Evolutionary conservation across 768 basidiomycete genomes (phyloP).

Genomic region (Hypholoma sublateritium): DNA sequence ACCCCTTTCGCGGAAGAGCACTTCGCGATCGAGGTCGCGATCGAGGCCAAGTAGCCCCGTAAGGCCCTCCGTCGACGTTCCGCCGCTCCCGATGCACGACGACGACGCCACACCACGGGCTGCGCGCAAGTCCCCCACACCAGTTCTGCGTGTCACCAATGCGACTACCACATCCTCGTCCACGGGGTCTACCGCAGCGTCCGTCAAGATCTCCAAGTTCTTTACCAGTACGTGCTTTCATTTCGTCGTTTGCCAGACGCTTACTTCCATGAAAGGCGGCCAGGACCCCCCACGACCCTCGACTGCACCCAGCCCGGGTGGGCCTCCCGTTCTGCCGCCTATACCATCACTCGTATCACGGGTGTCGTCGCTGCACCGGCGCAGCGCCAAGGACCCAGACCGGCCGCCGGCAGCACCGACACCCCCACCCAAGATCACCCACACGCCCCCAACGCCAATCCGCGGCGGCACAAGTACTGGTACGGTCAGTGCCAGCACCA

Average conservation of each 20-base stretch:
- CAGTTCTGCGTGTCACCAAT: conserved; percentile 21
- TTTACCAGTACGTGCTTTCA: conserved; percentile 28
- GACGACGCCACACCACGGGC: conserved; percentile 30
- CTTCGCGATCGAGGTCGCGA: conserved; percentile 32
- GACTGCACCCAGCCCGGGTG: conserved; percentile 1
- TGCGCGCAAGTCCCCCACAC: conserved; percentile 21
- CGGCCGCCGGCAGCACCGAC: conserved; percentile 10
- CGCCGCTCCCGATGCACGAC: conserved; percentile 25
- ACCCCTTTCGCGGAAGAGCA: conserved; percentile 36
- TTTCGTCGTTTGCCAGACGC: neutral
- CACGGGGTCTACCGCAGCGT: conserved; percentile 25
- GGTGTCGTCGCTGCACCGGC: conserved; percentile 26
- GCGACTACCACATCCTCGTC: conserved; percentile 26
- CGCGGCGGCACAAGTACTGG: conserved; percentile 7
- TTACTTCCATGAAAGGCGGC: conserved; percentile 10
- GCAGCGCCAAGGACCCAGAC: conserved; percentile 20
- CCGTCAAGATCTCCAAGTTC: conserved; percentile 29
- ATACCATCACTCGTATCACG: conserved; percentile 28
- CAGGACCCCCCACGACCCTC: conserved; percentile 3
- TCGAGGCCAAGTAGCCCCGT: conserved; percentile 27
- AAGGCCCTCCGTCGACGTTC: conserved; percentile 10
- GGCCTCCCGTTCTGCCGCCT: conserved; percentile 17
- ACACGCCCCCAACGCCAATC: conserved; percentile 33
- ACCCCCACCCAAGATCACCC: conserved; percentile 28
- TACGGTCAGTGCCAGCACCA: conserved; percentile 10